A percentile compares a stretch with the other conserved stretches of the same genome.
Evolutionary conservation across 129 eudicot species (phyloP).

Genomic region (Logfia minima): DNA sequence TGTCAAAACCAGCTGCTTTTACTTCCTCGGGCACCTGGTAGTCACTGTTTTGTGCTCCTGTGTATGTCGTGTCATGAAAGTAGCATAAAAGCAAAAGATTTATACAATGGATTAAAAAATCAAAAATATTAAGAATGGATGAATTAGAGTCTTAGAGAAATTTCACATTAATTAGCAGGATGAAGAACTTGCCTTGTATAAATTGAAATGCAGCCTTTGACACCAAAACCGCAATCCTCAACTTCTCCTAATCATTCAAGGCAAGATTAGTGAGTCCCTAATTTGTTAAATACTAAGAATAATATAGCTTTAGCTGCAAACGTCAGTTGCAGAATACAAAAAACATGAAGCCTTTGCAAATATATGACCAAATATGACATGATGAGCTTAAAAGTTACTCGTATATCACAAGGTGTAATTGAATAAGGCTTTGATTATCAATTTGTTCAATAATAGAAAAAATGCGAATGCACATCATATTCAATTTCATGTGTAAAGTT

Average conservation of each 20-base stretch:
- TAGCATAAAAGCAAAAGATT: not conserved
- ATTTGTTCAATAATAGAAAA: not conserved
- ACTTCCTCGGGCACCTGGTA: constrained; percentile 76
- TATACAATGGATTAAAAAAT: not conserved
- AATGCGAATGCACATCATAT: not conserved
- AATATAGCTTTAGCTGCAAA: too few relatives aligned
- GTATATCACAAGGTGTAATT: too few relatives aligned
- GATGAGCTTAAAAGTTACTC: too few relatives aligned
- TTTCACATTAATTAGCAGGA: not conserved
- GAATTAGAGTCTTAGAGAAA: not conserved
- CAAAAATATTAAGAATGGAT: too few relatives aligned
- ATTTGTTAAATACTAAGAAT: not conserved
- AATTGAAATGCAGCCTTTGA: constrained; percentile 97
- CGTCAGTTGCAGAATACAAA: too few relatives aligned
- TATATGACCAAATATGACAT: too few relatives aligned
- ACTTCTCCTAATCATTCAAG: constrained; percentile 60
- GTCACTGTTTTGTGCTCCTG: constrained; percentile 75
- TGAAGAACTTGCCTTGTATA: constrained; percentile 64
- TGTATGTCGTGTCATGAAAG: constrained; percentile 21
- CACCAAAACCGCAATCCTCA: constrained; percentile 88
- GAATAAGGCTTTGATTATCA: too few relatives aligned
- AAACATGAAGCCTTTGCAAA: too few relatives aligned
- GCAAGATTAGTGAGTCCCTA: constrained; percentile 17
- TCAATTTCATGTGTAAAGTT: not conserved
- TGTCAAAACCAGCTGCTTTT: constrained; percentile 78